Conservation (phyloP, 805 yeast species). For the Maudiozyma serrabonitensis region DNA sequence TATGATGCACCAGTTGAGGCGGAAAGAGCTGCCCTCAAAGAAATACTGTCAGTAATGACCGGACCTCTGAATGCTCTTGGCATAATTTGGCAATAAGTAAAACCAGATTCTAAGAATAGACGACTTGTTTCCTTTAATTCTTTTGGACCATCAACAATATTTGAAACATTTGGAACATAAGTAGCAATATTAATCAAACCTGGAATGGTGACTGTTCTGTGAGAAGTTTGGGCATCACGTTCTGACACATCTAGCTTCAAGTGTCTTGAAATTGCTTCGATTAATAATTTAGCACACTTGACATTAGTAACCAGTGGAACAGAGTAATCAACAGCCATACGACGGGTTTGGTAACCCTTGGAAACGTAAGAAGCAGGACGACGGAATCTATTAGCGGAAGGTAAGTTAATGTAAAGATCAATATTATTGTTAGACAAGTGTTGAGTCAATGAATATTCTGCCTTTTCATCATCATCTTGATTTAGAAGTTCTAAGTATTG, state of each 20-base stretch:
- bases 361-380: conserved; percentile 98
- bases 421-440: conserved; percentile 94
- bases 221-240: conserved; percentile 86
- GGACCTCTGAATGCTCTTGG: conserved; percentile 60
- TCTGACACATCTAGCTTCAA: conserved; percentile 55
- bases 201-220: conserved; percentile 70
- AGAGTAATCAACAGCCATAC: conserved; percentile 99
- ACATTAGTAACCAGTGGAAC: conserved; percentile 97
- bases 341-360: conserved; percentile 95
- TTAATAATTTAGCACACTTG: conserved; percentile 88
- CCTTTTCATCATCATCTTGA: conserved; percentile 64
- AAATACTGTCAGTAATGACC: conserved; percentile 51
- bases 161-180: conserved; percentile 58
- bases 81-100: conserved; percentile 72
- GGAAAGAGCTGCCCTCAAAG: conserved; percentile 52
- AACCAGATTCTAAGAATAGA: conserved; percentile 72
- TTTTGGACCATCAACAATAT: conserved; percentile 33
- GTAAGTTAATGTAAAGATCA: conserved; percentile 92
- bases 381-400: conserved; percentile 93
- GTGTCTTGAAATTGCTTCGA: conserved; percentile 84
- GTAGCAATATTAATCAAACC: conserved; percentile 80
- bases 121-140: conserved; percentile 63
- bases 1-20: conserved; percentile 48
- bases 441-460: conserved; percentile 91
- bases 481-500: conserved; percentile 87